Base-by-base conservation (phyloP, 495 filamentous ascomycete genomes). In the Penicillium dipodomyicola region DNA sequence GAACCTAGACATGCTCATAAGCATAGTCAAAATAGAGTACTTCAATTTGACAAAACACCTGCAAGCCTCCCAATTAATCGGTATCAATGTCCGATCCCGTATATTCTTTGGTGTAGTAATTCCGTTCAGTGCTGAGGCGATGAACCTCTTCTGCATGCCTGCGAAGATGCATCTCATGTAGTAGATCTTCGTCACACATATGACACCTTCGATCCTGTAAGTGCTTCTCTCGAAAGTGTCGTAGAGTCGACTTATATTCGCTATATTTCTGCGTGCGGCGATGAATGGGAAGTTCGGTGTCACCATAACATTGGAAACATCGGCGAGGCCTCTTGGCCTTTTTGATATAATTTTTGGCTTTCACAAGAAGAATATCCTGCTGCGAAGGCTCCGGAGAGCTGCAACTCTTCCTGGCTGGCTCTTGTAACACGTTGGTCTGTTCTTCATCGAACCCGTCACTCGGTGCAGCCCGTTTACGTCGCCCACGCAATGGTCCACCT, bases 91-190 rank as follows among this genome's bases (percentile, higher is more conserved):
- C 57, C 15, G 46, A 54, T 56, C 57, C 57, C 2, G 47, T 32
- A 4, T 51, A n/a, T n/a, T n/a, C 52, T 60, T 55, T 50, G 1
- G 49, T 22, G 29, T 60, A 52, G 41, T 60, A 58, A 59, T 57
- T 57, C 20, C 61, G 37, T 46, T 63, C n/a, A 15, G 52, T 61
- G 45, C n/a, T 17, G 9, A 65, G 56, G 20, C 54, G 53, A 57
- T 63, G 60, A 35, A 63, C 29, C 1, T 62, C 60, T 50, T 60
- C 49, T 49, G 60, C 56, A 50, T 68, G 65, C 39, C 57, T 62
- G 17, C 58, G 62, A 52, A 69, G 49, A 61, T 71, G 63, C 61
- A 69, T 69, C 40, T 66, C 58, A 52, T 62, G 61, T 40, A 68
- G 60, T 1, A 67, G 48, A 58, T 65, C 53, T 45, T 62, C 56